Base-by-base conservation (phyloP, 1,284 basidiomycete species). In the Cryptococcus hybrid region DNA sequence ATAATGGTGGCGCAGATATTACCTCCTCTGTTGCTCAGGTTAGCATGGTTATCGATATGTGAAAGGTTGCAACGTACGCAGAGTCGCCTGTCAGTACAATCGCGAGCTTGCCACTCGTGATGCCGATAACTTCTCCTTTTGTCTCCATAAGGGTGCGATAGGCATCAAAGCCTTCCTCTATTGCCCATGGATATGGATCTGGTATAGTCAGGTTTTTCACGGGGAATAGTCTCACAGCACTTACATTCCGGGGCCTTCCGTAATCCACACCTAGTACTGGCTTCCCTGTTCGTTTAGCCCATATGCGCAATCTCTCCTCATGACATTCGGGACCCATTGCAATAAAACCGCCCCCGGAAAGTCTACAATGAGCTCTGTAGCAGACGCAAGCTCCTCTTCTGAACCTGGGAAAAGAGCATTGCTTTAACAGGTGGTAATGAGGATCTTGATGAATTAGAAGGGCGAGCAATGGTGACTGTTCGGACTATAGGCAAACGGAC, bases 281-380 rank as follows among this genome's bases (percentile, higher is more conserved):
- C 68, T 86, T 86, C 6, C 87, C 84, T 0, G 89, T 92, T 57
- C 83, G 82, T 44, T 86, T 82, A 4, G 93, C 88, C 90, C 95
- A 95, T 63, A 84, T 82, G 51, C 90, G 82, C 49, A 98, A 81
- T n/a, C 95, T 83, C 71, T 98, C 95, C 77, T 96, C 93, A 67
- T 97, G 95, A 77, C 97, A 92, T 66, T 90, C 87, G 1, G 94
- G 94, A 11, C 84, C 85, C 93, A 98, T 97, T 40, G 90, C 90
- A 52, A 98, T 88, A 76, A 97, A 98, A 0, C 95, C 95, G 7
- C 95, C 95, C 6, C 95, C 95, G 94, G 93, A 62, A 92, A 88
- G 74, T 99, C 95, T 34, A 96, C 80, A 48, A 96, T 86, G 18
- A 97, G 81, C 63, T 95, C 90, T 12, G 85, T 89, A 3, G 86